Conservation (phyloP, 2,329 filamentous ascomycete genomes). For the Talaromyces sp. region DNA sequence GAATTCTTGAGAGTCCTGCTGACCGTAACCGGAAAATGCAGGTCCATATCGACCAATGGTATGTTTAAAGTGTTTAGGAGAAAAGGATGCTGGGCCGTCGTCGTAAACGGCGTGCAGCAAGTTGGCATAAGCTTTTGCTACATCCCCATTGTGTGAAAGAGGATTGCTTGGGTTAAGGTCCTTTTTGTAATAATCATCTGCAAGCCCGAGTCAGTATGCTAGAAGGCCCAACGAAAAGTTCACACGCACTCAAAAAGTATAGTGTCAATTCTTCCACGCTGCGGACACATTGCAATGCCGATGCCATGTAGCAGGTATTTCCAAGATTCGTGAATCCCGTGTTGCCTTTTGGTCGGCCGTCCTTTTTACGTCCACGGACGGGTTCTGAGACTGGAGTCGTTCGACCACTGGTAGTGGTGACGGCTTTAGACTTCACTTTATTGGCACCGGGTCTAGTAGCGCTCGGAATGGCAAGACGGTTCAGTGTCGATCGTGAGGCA, state of each 20-base stretch:
- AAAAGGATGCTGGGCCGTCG: slow-evolving; percentile 64
- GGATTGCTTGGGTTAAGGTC: slow-evolving; percentile 86
- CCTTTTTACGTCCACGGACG: slow-evolving; percentile 66
- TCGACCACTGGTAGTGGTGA: slow-evolving; percentile 51
- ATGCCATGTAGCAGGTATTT: slow-evolving; percentile 99
- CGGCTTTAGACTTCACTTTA: slow-evolving; percentile 39
- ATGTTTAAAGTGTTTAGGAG: slow-evolving; percentile 76
- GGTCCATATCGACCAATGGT: slow-evolving; percentile 76
- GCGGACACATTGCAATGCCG: slow-evolving; percentile 87
- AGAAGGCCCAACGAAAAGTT: background rate
- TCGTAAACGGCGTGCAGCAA: slow-evolving; percentile 76
- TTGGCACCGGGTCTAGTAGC: slow-evolving; percentile 32
- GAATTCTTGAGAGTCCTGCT: slow-evolving; percentile 97
- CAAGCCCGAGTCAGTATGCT: slow-evolving; percentile 14
- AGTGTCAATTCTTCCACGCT: slow-evolving; percentile 90
- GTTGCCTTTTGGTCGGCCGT: slow-evolving; percentile 67
- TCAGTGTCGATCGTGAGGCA: slow-evolving; percentile 40
- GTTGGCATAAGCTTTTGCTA: slow-evolving; percentile 77
- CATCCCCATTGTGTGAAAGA: slow-evolving; percentile 76
- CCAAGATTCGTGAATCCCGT: slow-evolving; percentile 86
- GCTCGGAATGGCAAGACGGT: slow-evolving; percentile 50
- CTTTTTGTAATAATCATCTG: slow-evolving; percentile 63
- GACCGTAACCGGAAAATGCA: slow-evolving; percentile 87
- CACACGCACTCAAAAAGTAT: slow-evolving; percentile 66
- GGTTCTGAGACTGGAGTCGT: slow-evolving; percentile 65